Base-by-base conservation (phyloP, 2,329 filamentous ascomycete species). In the Aspergillus thermomutatus region DNA sequence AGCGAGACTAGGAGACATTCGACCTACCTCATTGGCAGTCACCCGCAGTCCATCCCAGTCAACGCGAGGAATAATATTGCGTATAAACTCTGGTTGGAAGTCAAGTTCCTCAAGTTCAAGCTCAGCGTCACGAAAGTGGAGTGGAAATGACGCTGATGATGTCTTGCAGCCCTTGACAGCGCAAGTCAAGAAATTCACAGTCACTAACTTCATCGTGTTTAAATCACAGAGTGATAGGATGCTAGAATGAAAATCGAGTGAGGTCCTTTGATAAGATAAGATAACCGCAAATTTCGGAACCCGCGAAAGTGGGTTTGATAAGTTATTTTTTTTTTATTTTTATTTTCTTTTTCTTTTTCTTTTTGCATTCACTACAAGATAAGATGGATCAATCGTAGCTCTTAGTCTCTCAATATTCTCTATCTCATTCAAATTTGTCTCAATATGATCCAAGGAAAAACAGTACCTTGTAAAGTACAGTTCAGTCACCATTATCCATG, bases 121-220 rank as follows among this genome's bases (percentile, higher is more conserved):
- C 73, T 96, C 92, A 52, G 91, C 92, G 68, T 97, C 92, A 68
- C 88, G 88, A 55, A 94, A 93, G 74, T 97, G 94, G 17, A 99
- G 83, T 2, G 94, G 94, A 71, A 95, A 97, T 25, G 91, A 91
- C 52, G 83, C 79, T 5, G 88, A 81, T 31, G 88, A 87, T 56
- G 86, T 84, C 78, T 95, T 96, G 88, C 94, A 99, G 55, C 89
- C 82, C 82, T 97, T 97, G 72, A 95, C 89, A 60, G 94, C 93
- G 81, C 94, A 99, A 68, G 91, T 94, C 63, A 97, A 81, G 77
- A 99, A 99, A 78, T 97, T 97, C 69, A 96, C 87, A 59, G 92
- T 97, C 52, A 97, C 85, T 61, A 97, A 81, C 77, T 97, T 97
- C 94, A 99, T 99, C 5, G 53, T 60, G 27, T 58, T 52, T 54